These are phyloP conservation scores for Colletotrichum viniferum DNA, from an alignment of 2,329 filamentous ascomycete species.

Conservation along the genomic window DNA sequence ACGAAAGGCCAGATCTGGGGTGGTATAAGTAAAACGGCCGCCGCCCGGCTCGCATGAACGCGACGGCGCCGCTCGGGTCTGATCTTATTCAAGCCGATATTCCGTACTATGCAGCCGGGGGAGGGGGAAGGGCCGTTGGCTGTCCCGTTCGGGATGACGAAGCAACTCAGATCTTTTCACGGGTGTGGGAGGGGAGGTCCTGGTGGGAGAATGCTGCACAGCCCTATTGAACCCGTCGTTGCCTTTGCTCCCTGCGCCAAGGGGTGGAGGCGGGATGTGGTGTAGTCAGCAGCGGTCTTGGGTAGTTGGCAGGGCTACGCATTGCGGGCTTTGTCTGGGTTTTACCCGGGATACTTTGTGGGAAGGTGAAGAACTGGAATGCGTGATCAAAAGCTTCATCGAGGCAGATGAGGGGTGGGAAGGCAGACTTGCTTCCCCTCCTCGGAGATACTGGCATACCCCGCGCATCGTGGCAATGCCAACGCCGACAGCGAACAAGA, in stretches of 20 bases:
- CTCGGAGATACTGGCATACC: not conserved
- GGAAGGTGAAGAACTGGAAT: fast-evolving
- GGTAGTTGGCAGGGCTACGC: not conserved
- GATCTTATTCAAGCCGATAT: not conserved
- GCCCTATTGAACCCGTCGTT: not conserved
- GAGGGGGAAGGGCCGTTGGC: not conserved
- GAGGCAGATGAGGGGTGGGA: fast-evolving
- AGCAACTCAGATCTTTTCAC: not conserved
- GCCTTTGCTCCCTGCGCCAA: not conserved
- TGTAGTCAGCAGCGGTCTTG: not conserved
- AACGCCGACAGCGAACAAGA: not conserved
- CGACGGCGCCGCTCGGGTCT: not conserved
- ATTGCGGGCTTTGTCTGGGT: not conserved
- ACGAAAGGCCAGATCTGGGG: not conserved
- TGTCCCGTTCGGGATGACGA: not conserved
- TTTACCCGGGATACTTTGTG: not conserved
- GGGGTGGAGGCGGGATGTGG: not conserved
- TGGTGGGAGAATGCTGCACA: not conserved
- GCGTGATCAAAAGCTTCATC: not conserved
- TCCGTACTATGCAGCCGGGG: not conserved
- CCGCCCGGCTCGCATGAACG: not conserved
- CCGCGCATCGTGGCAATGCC: not conserved
- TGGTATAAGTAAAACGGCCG: not conserved
- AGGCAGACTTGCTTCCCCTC: not conserved
- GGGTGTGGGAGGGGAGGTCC: not conserved